Base-by-base conservation (phyloP, 768 basidiomycete species). In the Obba rivulosa region DNA sequence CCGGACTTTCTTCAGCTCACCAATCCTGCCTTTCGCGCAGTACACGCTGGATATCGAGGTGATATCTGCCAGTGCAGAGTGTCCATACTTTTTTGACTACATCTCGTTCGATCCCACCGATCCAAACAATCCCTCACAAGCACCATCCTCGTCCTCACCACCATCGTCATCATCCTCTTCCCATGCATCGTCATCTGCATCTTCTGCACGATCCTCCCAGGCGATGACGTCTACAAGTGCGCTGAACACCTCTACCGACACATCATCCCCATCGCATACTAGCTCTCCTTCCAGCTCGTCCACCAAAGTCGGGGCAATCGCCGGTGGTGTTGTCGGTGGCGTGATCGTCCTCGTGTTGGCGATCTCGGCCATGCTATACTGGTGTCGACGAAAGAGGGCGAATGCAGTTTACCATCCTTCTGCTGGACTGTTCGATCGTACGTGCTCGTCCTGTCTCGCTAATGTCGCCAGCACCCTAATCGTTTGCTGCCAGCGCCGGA, bases 81-180 rank as follows among this genome's bases (percentile, higher is more conserved):
- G 28, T 31, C 28, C 28, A 13, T 31, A 31, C 13, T 31, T 31
- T 31, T 13, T 31, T 5, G 28, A 31, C 28, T 31, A 31, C 13
- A 31, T 31, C 28, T 31, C 28, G 28, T 31, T 31, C 13, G 28
- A 31, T 31, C 28, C 52, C 2, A 51, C 58, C 9, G 51, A 51
- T 2, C 42, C 53, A 14, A 42, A 51, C 7, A 53, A 58, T 3
- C 55, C 62, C n/a, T 59, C 63, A 2, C 60, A 58, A 2, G 51
- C 61, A 2, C 54, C 65, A 20, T 63, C 68, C 36, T 76, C 80
- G 22, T 49, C 60, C 3, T 57, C 56, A n/a, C 34, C 46, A 17
- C 55, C 56, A 1, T 56, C 54, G 3, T 58, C 58, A 45, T 64
- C 65, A 14, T 68, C 64, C 9, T 54, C 63, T 41, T 66, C 65